Base-by-base conservation (phyloP, 208 protist genomes). In the Histomonas meleagridis region DNA sequence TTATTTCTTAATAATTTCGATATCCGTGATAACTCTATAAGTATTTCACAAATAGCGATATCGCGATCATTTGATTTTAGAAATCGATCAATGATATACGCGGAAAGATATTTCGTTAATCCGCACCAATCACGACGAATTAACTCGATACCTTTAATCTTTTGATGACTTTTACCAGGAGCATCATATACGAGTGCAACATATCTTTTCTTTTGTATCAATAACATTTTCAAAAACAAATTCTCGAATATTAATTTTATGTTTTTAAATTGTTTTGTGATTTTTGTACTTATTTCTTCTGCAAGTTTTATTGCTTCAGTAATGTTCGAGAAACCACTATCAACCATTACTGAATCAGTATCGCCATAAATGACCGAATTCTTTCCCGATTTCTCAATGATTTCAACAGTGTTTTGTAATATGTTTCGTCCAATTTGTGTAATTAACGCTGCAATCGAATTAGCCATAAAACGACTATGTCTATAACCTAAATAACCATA, bases 401-500 rank as follows among this genome's bases (percentile, higher is more conserved):
- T 81, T 51, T 81, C 70, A 48, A 81, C 70, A 2, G 70, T 81
- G 23, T 35, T 1, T 43, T 81, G 70, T 38, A 81, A 35, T 32
- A 81, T 43, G 21, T 28, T 9, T 81, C 70, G 35, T n/a, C 70
- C 70, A 51, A 18, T 48, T 51, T 48, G 7, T 81, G 70, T 35
- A 51, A 81, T n/a, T n/a, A 81, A 28, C 21, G 70, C 70, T 21
- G 70, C 70, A 18, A 81, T 51, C 4, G 3, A 35, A 81, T 81
- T 81, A n/a, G 70, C 26, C n/a, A 32, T 1, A 81, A 81, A 81
- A 18, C 70, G 10, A n/a, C n/a, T 46, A 28, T n/a, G 18, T n/a
- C n/a, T 14, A 51, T 51, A 81, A n/a, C 70, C 70, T n/a, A 81
- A 28, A 51, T 81, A 81, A 10, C 70, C 70, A 51, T 81, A 81